phyloP scores from a whole-genome alignment of 2,329 filamentous ascomycete species.

The Xylariaceae sp. region DNA sequence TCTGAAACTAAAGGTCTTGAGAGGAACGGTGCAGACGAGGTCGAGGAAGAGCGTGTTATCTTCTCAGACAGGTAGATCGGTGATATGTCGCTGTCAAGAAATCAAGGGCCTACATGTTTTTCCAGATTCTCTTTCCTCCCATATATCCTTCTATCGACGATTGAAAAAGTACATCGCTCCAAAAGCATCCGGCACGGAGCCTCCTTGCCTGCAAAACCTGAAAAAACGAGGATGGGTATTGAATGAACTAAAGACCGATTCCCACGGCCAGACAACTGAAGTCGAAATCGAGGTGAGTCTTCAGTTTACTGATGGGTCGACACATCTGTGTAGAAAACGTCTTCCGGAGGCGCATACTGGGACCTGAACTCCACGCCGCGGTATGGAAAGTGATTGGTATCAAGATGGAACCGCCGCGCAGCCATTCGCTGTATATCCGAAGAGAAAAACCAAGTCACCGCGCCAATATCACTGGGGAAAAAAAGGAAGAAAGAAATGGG shows the following conservation, averaged over 20 bases:
- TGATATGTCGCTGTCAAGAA: background rate
- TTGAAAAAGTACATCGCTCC: constrained; percentile 15
- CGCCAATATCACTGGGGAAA: constrained; percentile 20
- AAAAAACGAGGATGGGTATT: constrained; percentile 29
- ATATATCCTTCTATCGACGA: constrained; percentile 13
- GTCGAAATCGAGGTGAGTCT: constrained; percentile 2
- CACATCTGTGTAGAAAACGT: constrained; percentile 2
- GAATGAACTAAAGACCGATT: constrained; percentile 21
- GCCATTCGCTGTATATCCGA: constrained; percentile 37
- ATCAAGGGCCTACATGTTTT: constrained; percentile 12
- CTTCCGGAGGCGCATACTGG: constrained; percentile 21
- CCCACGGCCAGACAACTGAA: constrained; percentile 4
- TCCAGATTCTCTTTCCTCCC: constrained; percentile 3
- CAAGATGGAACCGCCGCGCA: constrained; percentile 34
- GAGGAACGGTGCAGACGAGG: background rate
- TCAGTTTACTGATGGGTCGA: constrained; percentile 2
- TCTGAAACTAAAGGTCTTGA: background rate
- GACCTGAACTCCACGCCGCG: constrained; percentile 27
- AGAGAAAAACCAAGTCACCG: constrained; percentile 28
- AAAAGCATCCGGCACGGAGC: constrained; percentile 12
- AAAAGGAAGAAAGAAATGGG: too few species aligned
- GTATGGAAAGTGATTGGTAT: constrained; percentile 36
- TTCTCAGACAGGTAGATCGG: background rate
- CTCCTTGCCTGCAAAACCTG: constrained; percentile 16
- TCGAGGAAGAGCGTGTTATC: background rate